Evolutionary conservation across 75 land plant species (phyloP), one percentile per base, ranked within the genome.

Genomic region (Isoetes taiwanensis): DNA sequence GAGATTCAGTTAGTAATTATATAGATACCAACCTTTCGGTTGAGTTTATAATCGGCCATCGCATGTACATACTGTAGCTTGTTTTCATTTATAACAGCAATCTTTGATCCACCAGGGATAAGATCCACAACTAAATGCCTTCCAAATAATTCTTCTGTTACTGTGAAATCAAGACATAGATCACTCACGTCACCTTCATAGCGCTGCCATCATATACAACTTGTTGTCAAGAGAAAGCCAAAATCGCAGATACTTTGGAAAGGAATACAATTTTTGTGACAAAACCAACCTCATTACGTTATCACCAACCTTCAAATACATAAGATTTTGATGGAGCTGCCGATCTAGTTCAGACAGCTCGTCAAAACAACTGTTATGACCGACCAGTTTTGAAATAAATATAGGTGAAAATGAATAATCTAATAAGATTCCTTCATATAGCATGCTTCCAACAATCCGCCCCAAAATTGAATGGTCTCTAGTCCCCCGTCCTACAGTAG

Each of bases 1-100:
- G 38, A 37, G 38, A 37, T 9, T 9, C 9, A 37, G 38, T n/a
- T n/a, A n/a, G n/a, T 28, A 54, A 9, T 5, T 21, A 54, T 9
- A 27, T 4, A 26, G 25, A 8, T 6, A 5, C 16, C 32, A 26
- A 85, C 97, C 77, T 86, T 91, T 1, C 84, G 80, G 42, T 90
- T 90, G 14, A 90, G 87, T 66, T 90, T 90, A 58, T 82, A 90
- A 38, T 90, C 97, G 26, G 97, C 86, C 59, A 90, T 78, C 16
- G 93, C 97, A 74, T 90, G 80, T 34, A 90, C 74, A 66, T 90
- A 90, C 60, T 86, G 97, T 58, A 86, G 62, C 65, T 83, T 90
- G 58, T 90, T 90, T 21, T 85, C 97, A 74, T 82, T 78, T 56
- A 84, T 83, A 17, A 90, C 97, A 54, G 57, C 19, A 1, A 76